Evolutionary conservation across 75 land plant genomes (phyloP), one percentile per base, ranked within the genome.

Genomic region (Picea glauca): DNA sequence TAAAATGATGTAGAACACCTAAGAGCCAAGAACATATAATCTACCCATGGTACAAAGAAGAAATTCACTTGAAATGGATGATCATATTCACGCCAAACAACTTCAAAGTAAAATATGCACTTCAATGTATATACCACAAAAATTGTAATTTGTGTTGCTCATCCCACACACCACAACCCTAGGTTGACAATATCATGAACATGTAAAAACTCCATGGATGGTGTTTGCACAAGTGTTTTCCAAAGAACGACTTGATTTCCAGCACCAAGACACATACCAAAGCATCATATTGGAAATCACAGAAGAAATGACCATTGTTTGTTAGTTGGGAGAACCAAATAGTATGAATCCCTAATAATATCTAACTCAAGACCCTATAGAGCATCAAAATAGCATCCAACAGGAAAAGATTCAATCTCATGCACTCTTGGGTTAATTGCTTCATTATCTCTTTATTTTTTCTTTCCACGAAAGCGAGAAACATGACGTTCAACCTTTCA

Each of bases 161-260:
- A 26, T 26, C 26, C 26, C 26, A 26, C 26, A 26, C 26, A 26
- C 26, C 26, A 26, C 26, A 26, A 26, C 40, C 82, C 80, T 1
- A 82, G 43, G 77, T 90, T 91, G 30, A 94, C 43, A 1, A 31
- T 32, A 35, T 57, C 77, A 78, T 82, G 85, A 20, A 94, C 60
- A n/a, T 90, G 84, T 4, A 94, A 84, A 70, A 94, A 94, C 1
- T 72, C 50, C 68, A 81, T 87, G 38, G 89, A 85, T 13, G 74
- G 26, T 35, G 91, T 81, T 33, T 84, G 78, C 15, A 92, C 87
- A 54, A 93, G 76, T 4, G 85, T 79, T 75, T 94, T 94, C 92
- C 92, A 94, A 62, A 94, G 77, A 30, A 91, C 87, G 32, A 92
- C 88, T 83, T 94, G 96, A 85, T 92, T 91, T 79, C 88, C 87